phyloP scores from a whole-genome alignment of 2,329 filamentous ascomycete species.

The Beauveria pseudobassiana region DNA sequence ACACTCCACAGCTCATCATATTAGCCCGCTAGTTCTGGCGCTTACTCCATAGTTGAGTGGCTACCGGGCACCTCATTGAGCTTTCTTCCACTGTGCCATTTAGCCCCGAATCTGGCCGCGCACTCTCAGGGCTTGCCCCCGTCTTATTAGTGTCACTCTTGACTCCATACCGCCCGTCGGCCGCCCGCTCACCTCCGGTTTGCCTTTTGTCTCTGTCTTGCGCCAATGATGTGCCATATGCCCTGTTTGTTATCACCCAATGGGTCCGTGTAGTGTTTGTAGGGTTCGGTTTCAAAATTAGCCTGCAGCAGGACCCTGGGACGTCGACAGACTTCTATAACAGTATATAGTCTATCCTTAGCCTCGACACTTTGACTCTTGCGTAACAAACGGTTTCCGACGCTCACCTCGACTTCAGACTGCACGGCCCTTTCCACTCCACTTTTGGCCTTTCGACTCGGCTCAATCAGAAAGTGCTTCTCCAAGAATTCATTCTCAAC shows the following conservation, averaged over 20 bases:
- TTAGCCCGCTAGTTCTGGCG: constrained; percentile 2
- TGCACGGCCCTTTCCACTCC: neutral
- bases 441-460: neutral
- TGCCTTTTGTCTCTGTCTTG: constrained; percentile 19
- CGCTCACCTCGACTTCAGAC: neutral
- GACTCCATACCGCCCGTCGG: constrained; percentile 4
- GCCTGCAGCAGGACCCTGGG: neutral
- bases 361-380: neutral
- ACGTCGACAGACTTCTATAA: too few relatives aligned
- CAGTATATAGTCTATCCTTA: neutral
- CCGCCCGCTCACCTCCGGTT: constrained; percentile 1
- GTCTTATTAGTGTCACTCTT: neutral
- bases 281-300: neutral
- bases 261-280: neutral
- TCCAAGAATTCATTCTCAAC: neutral
- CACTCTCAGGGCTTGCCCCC: too few relatives aligned
- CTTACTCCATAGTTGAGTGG: neutral
- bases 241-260: neutral
- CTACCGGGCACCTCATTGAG: neutral
- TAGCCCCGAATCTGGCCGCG: neutral
- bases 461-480: neutral
- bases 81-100: neutral
- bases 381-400: neutral
- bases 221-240: neutral
- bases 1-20: neutral